phyloP scores from a whole-genome alignment of 2,329 filamentous ascomycete species.

The Xylariaceae sp. region DNA sequence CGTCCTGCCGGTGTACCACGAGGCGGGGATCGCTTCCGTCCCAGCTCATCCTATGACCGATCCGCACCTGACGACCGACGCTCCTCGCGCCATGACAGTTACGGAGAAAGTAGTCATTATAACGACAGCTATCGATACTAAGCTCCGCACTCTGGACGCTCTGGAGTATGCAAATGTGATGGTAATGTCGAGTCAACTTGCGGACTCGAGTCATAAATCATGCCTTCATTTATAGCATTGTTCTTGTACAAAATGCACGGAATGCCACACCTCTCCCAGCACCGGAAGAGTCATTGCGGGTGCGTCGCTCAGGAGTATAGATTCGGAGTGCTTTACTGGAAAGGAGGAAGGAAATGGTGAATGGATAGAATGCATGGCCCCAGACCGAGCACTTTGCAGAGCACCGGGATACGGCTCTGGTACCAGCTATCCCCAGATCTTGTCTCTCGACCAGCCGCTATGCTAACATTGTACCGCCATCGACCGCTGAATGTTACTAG shows the following conservation, averaged over 20 bases:
- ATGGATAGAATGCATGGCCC: conserved; percentile 4
- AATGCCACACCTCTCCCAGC: not conserved
- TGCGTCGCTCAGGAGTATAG: not conserved
- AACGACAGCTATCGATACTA: conserved; percentile 11
- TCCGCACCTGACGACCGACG: conserved; percentile 22
- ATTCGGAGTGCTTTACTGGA: not conserved
- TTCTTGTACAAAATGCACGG: conserved; percentile 8
- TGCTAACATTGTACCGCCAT: not conserved
- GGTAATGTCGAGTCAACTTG: not conserved
- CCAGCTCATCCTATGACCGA: conserved; percentile 25
- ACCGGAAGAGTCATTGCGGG: not conserved
- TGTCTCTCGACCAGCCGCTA: not conserved
- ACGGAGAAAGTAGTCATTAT: conserved; percentile 13
- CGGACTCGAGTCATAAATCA: not conserved
- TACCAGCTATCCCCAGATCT: not conserved
- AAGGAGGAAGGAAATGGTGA: not conserved
- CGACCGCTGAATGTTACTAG: not conserved
- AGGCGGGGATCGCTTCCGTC: conserved; percentile 35
- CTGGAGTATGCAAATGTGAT: not conserved
- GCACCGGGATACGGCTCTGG: not conserved
- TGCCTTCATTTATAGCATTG: not conserved
- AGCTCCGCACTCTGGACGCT: not conserved
- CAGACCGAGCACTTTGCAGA: not conserved
- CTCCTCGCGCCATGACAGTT: conserved; percentile 18
- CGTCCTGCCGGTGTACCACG: conserved; percentile 32